Base-by-base conservation (phyloP, 1,284 basidiomycete species). In the Apiotrichum laibachii region DNA sequence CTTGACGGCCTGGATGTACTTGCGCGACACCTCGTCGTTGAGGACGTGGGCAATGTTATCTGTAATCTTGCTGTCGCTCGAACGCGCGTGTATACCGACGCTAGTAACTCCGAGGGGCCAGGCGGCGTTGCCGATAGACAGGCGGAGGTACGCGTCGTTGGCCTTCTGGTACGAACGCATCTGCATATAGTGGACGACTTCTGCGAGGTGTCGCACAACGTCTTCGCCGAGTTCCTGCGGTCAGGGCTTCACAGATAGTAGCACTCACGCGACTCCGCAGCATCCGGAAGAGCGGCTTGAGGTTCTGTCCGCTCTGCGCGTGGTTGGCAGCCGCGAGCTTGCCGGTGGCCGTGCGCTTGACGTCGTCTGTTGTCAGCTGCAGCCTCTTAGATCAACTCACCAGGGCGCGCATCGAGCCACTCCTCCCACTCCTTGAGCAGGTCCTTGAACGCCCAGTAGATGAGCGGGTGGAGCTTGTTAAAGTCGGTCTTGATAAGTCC, bases 61-160 rank as follows among this genome's bases (percentile, higher is more conserved):
- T 42, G 89, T 88, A 63, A 99, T 98, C 80, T 97, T 98, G 76
- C 98, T 93, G 68, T 94, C 86, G 0, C 93, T 94, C 1, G 91
- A 94, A 72, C 96, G 88, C 78, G 96, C 95, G 79, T 99, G 96
- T 64, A 99, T 98, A 80, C 95, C 92, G 80, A 97, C 95, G 89
- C 95, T 95, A 60, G 96, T 99, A 7, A 99, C 96, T 56, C 96
- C 96, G 72, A 99, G 98, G 0, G 96, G 96, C 96, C 96, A 99
- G 1, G 96, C 94, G 0, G 96, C 95, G 72, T 97, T 99, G 18
- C 96, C 96, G 63, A 99, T 99, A 5, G 90, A 94, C 37, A 99
- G 81, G 26, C 95, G 88, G 18, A 99, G 85, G 77, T 99, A 99
- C 0, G 93, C 88, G 74, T 99, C 96, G 72, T 99, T 99, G 0